A percentile compares a stretch with the other conserved stretches of the same genome.
Evolutionary conservation across 495 filamentous ascomycete genomes (phyloP).

Genomic region (Aspergillus carlsbadensis): DNA sequence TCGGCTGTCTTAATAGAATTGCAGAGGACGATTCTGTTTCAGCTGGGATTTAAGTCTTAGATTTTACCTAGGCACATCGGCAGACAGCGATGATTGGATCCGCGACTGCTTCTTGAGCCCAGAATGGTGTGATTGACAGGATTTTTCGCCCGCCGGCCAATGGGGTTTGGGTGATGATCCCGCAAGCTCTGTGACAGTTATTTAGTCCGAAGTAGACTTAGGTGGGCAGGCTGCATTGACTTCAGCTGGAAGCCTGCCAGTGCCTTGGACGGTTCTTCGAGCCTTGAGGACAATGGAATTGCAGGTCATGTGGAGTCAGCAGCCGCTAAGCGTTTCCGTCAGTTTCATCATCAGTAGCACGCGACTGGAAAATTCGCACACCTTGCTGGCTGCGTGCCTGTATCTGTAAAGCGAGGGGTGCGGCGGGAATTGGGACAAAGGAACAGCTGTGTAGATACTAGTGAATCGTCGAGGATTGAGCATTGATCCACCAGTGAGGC

Average conservation of each 20-base stretch:
- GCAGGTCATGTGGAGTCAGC: slow-evolving; percentile 9
- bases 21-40: not conserved
- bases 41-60: not conserved
- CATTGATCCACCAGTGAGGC: too few relatives aligned
- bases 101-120: not conserved
- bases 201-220: too few relatives aligned
- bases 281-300: not conserved
- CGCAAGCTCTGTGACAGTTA: not conserved
- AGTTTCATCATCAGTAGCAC: slow-evolving; percentile 11
- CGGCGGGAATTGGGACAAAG: too few relatives aligned
- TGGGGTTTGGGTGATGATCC: not conserved
- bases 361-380: slow-evolving; percentile 14
- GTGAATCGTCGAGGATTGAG: too few relatives aligned
- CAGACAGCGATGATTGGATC: not conserved
- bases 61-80: not conserved
- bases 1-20: too few relatives aligned
- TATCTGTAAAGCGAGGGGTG: too few relatives aligned
- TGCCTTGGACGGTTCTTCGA: not conserved
- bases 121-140: slow-evolving; percentile 6
- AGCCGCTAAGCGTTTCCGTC: slow-evolving; percentile 9
- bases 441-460: too few relatives aligned
- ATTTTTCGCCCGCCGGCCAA: not conserved
- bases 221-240: not conserved
- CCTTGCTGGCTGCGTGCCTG: not conserved
- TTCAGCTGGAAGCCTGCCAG: not conserved